phyloP scores from a whole-genome alignment of 345 rosid genomes.

The Odontarrhena argentea region DNA sequence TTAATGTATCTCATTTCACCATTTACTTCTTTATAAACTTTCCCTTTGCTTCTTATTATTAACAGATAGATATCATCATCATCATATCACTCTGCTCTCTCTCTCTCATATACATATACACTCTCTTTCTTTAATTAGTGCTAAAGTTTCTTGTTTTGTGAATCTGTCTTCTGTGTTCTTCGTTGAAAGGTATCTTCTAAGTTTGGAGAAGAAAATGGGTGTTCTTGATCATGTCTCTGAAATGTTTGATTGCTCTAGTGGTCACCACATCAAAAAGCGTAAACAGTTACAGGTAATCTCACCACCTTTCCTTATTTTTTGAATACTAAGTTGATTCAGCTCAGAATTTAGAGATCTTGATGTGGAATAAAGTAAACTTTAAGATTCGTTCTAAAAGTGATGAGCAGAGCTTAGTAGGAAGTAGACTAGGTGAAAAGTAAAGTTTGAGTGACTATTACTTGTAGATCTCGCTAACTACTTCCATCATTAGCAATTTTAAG shows the following conservation, averaged over 20 bases:
- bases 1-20: not conserved
- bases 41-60: not conserved
- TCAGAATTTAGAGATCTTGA: slow-evolving; percentile 26
- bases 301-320: not conserved
- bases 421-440: not conserved
- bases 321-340: not conserved
- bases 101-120: not conserved
- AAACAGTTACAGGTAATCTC: slow-evolving; percentile 74
- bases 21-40: slow-evolving; percentile 3
- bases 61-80: not conserved
- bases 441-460: slow-evolving; percentile 15
- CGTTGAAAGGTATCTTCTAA: not conserved
- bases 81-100: not conserved
- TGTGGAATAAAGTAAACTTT: not conserved
- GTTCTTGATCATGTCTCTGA: slow-evolving; percentile 81
- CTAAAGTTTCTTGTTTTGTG: not conserved
- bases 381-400: slow-evolving; percentile 18
- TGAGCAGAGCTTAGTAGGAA: not conserved
- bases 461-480: slow-evolving; percentile 22
- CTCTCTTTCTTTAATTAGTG: not conserved
- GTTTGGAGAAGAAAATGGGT: slow-evolving; percentile 53
- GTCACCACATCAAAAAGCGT: slow-evolving; percentile 59
- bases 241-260: slow-evolving; percentile 75
- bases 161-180: not conserved
- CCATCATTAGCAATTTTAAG: not conserved